Evolutionary conservation across 345 rosid genomes (phyloP), one percentile per base, ranked within the genome.

Genomic region (Hibiscus trionum): DNA sequence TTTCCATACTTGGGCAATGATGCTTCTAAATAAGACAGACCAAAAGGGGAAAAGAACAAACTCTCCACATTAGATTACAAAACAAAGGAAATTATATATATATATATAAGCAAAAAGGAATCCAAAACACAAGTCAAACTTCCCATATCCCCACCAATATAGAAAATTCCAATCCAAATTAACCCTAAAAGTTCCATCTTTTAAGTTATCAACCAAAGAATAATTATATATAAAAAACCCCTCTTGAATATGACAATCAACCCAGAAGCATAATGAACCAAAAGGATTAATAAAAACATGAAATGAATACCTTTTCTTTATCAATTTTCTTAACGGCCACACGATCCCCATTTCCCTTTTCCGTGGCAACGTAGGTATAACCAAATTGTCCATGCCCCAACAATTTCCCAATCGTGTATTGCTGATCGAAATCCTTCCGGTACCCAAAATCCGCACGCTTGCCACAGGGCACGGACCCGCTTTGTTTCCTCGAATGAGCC

Each of bases 361-460:
- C 94, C 68, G 80, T 81, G 58, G 96, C 98, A 37, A 90, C 93
- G 74, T 90, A 93, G n/a, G 98, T 93, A 56, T 93, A 93, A 55
- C 98, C 96, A 69, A 93, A 93, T 72, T 93, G 98, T 8, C 98
- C 98, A 72, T 93, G 98, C 66, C 98, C 98, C 62, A 93, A 74
- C 76, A 93, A 79, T 68, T 87, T 88, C 16, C 98, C 98, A 60
- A 87, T 84, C 52, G 84, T 77, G 79, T 88, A 90, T 27, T 88
- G 80, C 44, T 75, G 72, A 44, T 85, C 91, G 62, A 93, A 93
- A 85, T 90, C 93, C 83, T 88, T 93, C 26, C 75, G 83, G 75
- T 93, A 93, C 27, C 96, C 98, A 58, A 93, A 93, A 81, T 90
- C 94, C 5, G 91, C 78, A 15, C 92, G 81, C 71, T 86, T 90